These are phyloP conservation scores for Bocquillonia castaneifolia DNA, from an alignment of 441 rosid species.

Conservation along the genomic window DNA sequence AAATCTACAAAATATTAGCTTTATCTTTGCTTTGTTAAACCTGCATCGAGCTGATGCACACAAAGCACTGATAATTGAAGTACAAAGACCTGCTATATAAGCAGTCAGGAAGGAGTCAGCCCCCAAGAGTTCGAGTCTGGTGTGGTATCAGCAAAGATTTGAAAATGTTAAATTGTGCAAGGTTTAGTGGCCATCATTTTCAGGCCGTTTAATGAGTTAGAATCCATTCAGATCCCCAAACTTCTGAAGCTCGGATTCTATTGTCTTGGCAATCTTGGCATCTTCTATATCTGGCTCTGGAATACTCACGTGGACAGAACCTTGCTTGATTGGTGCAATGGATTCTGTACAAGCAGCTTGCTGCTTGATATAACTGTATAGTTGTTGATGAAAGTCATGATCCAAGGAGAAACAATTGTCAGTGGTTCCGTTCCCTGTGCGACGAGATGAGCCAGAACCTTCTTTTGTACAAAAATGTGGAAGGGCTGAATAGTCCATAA, in stretches of 20 bases:
- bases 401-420: conserved; percentile 61
- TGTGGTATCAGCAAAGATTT: conserved; percentile 8
- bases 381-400: conserved; percentile 78
- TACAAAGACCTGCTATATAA: conserved; percentile 10
- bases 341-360: conserved; percentile 44
- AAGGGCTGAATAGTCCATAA: conserved; percentile 71
- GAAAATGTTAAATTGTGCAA: conserved; percentile 15
- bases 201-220: conserved; percentile 34
- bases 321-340: conserved; percentile 57
- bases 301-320: conserved; percentile 69
- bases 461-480: conserved; percentile 87
- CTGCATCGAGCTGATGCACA: conserved; percentile 55
- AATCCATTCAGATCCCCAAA: conserved; percentile 44
- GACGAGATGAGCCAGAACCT: conserved; percentile 71
- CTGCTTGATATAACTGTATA: conserved; percentile 71
- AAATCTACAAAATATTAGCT: conserved; percentile 19
- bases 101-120: conserved; percentile 13
- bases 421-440: conserved; percentile 31
- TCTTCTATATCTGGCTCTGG: conserved; percentile 67
- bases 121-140: conserved; percentile 18
- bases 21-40: conserved; percentile 12
- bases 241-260: conserved; percentile 66
- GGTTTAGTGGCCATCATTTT: conserved; percentile 33
- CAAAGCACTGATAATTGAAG: neutral
- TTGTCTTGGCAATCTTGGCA: conserved; percentile 48